Base-by-base conservation (phyloP, 1,284 basidiomycete species). In the Afroboletus lepidellus region DNA sequence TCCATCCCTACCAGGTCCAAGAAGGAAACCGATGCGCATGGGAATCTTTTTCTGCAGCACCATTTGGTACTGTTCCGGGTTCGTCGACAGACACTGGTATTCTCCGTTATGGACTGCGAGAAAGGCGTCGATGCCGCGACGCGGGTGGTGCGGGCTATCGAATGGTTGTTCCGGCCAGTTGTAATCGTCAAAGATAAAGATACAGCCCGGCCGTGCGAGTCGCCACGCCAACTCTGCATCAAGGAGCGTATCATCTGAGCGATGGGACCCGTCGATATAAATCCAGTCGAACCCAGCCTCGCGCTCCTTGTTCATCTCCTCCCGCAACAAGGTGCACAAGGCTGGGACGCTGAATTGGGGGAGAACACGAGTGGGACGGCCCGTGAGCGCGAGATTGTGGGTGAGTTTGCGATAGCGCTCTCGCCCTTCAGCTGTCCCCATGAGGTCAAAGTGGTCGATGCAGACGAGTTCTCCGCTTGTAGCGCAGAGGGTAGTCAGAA, bases 171-270 rank as follows among this genome's bases (percentile, higher is more conserved):
- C 70, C 30, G 73, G 58, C 81, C 81, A 83, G 38, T 70, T 69
- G 58, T 83, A 83, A 61, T 83, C 80, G 58, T 84, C 81, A 56
- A 84, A 80, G 41, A 83, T 74, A 55, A 83, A 57, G 42, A 83
- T 66, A 4, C 78, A 78, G 3, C 73, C 76, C 24, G 75, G 72
- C 46, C 72, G 70, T 3, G 80, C 77, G 13, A 84, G 66, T 3
- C 81, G 70, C 81, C 82, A 83, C 3, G 72, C 74, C 25, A 83
- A 68, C 62, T 84, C 82, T 6, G 75, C 80, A 57, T 84, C 82
- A 21, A 84, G 72, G 47, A 83, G 68, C 0, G 80, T 82, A 57
- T 84, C 82, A 52, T 79, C 77, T 1, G 81, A 78, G 51, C 78
- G 74, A 60, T 83, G 81, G 7, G 79, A 81, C 3, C 81, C 81